These are phyloP conservation scores for Termitomyces sp. DNA, from an alignment of 768 basidiomycete species.

Conservation along the genomic window DNA sequence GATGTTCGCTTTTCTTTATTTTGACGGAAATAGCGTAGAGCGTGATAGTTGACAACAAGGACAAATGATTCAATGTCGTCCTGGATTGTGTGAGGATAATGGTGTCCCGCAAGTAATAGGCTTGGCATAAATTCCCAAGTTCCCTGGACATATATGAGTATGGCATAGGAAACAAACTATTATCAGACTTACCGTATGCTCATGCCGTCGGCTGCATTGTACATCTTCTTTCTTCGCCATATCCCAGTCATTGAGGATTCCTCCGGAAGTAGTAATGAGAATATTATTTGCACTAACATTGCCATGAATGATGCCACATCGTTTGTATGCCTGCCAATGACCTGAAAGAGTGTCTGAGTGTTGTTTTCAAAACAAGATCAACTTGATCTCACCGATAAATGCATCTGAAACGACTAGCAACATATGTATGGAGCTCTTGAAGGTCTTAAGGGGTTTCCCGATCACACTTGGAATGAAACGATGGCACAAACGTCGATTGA, in stretches of 20 bases:
- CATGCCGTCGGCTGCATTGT: neutral
- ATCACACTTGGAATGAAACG: slow-evolving; percentile 12
- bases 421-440: slow-evolving; percentile 11
- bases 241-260: too few relatives aligned
- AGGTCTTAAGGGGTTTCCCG: slow-evolving; percentile 5
- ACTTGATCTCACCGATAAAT: slow-evolving; percentile 14
- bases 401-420: slow-evolving; percentile 16
- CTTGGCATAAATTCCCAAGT: slow-evolving; percentile 13
- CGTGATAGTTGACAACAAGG: too few relatives aligned
- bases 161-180: too few relatives aligned
- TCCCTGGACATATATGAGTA: slow-evolving; percentile 1
- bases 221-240: neutral
- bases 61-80: too few relatives aligned
- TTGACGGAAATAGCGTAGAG: too few relatives aligned
- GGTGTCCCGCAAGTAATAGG: too few relatives aligned
- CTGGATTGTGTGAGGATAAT: too few relatives aligned
- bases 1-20: too few relatives aligned
- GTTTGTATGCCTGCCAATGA: slow-evolving; percentile 7
- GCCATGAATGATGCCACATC: slow-evolving; percentile 6
- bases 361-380: neutral
- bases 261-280: neutral
- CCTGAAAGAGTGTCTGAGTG: neutral
- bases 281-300: slow-evolving; percentile 9
- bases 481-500: slow-evolving; percentile 13
- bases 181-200: neutral